These are phyloP conservation scores for Pyricularia grisea DNA, from an alignment of 2,329 filamentous ascomycete species.

Conservation along the genomic window DNA sequence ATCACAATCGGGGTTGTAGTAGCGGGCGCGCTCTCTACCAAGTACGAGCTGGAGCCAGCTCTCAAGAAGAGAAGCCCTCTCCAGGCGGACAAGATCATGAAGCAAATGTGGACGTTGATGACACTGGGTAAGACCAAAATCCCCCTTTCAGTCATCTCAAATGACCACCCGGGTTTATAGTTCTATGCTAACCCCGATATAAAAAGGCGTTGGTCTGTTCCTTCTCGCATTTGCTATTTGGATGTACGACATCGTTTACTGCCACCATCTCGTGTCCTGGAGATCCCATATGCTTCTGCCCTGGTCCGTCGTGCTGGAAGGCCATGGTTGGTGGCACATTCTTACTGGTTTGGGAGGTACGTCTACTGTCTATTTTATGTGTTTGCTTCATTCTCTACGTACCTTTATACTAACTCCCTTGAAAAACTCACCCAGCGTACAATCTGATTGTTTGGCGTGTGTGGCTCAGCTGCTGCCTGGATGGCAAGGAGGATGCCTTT, in stretches of 20 bases:
- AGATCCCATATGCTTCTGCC: conserved; percentile 62
- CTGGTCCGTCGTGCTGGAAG: conserved; percentile 64
- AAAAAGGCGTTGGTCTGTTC: conserved; percentile 59
- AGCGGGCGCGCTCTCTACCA: conserved; percentile 69
- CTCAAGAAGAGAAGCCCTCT: conserved; percentile 32
- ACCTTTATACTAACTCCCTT: neutral
- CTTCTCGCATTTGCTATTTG: conserved; percentile 67
- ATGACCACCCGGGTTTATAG: neutral
- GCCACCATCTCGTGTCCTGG: conserved; percentile 53
- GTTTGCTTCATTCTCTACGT: neutral
- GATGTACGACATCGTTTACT: conserved; percentile 73
- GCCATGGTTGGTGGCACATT: conserved; percentile 58
- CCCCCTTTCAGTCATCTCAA: neutral
- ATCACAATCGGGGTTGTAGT: conserved; percentile 63
- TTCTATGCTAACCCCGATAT: neutral
- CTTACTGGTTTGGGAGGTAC: conserved; percentile 62
- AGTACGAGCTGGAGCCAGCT: conserved; percentile 34
- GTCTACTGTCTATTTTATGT: conserved; percentile 4
- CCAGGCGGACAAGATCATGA: conserved; percentile 38
- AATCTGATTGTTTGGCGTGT: conserved; percentile 79
- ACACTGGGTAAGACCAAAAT: conserved; percentile 33
- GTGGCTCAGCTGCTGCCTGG: conserved; percentile 70
- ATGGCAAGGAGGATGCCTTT: conserved; percentile 63
- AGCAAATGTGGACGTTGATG: conserved; percentile 70
- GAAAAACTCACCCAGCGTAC: conserved; percentile 45